These are phyloP conservation scores for Ophiostoma sp. DNA, from an alignment of 2,329 filamentous ascomycete genomes.

Conservation along the genomic window DNA sequence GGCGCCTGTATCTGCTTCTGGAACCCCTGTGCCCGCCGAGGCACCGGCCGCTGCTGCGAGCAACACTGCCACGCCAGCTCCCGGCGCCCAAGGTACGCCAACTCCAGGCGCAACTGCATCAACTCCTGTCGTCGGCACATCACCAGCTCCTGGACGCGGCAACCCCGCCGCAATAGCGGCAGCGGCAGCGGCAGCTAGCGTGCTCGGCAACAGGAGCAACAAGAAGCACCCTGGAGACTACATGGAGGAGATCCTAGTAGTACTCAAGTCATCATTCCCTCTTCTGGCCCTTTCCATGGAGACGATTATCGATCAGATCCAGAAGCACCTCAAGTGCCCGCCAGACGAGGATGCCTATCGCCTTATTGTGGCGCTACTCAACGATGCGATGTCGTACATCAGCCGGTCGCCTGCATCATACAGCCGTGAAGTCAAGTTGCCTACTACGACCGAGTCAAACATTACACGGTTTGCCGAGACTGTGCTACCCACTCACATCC, in stretches of 20 bases:
- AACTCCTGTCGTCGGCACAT: neutral
- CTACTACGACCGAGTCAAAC: conserved; percentile 85
- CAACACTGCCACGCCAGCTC: conserved; percentile 17
- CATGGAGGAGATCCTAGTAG: conserved; percentile 90
- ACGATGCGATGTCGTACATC: conserved; percentile 90
- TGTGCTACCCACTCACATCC: conserved; percentile 88
- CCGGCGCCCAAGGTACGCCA: conserved; percentile 14
- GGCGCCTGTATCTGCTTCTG: neutral
- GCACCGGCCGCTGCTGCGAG: neutral
- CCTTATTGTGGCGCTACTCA: conserved; percentile 92
- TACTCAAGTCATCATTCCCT: conserved; percentile 94
- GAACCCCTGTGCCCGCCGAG: neutral
- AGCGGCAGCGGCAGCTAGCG: conserved; percentile 19
- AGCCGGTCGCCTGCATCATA: conserved; percentile 81
- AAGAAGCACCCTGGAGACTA: conserved; percentile 92
- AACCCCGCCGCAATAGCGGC: neutral
- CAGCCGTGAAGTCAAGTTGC: conserved; percentile 85
- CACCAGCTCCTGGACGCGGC: neutral
- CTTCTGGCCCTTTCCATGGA: conserved; percentile 96
- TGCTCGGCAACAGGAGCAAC: conserved; percentile 21
- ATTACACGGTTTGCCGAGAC: conserved; percentile 96
- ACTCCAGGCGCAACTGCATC: neutral
- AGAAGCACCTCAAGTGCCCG: conserved; percentile 98
- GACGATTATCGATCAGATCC: conserved; percentile 98
- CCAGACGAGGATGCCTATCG: conserved; percentile 97